Evolutionary conservation across 371 early-diverging fungal genomes (phyloP).

Genomic region (Choanephora cucurbitarum): DNA sequence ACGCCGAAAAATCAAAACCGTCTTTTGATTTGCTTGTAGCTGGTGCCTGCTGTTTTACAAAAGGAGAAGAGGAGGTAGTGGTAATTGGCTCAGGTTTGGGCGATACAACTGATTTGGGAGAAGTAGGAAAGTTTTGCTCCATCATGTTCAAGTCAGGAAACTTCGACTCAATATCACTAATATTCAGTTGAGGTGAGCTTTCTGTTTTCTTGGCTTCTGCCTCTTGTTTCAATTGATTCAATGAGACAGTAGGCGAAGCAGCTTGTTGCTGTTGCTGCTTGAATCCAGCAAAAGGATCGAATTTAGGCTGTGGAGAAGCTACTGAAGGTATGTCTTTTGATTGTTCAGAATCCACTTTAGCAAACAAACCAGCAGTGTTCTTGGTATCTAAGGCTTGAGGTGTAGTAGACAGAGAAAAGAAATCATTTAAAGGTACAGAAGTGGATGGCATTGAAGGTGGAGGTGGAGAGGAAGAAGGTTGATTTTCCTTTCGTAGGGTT

Average conservation of each 20-base stretch:
- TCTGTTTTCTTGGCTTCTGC: constrained; percentile 17
- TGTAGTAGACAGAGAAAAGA: neutral
- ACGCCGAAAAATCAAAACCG: constrained; percentile 49
- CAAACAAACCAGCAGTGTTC: neutral
- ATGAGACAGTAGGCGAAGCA: constrained; percentile 26
- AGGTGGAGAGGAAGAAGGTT: neutral
- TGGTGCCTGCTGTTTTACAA: neutral
- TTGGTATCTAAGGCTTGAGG: neutral
- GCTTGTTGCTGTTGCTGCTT: constrained; percentile 18
- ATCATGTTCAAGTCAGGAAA: constrained; percentile 51
- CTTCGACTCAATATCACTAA: constrained; percentile 50
- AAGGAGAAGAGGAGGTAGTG: too few species aligned
- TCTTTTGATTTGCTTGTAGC: constrained; percentile 30
- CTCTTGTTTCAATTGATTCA: constrained; percentile 37
- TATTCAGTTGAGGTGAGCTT: constrained; percentile 30
- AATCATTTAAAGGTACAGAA: too few species aligned
- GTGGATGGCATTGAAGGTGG: too few species aligned
- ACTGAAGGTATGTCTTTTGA: constrained; percentile 3
- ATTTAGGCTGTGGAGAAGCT: constrained; percentile 13
- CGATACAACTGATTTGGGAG: neutral
- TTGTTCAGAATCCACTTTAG: neutral
- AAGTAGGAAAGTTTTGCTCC: constrained; percentile 37
- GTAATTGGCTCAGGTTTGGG: neutral
- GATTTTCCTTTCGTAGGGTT: constrained; percentile 22
- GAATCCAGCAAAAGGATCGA: constrained; percentile 46